phyloP scores from a whole-genome alignment of 2,329 filamentous ascomycete species.

The Orbilia javanica region DNA sequence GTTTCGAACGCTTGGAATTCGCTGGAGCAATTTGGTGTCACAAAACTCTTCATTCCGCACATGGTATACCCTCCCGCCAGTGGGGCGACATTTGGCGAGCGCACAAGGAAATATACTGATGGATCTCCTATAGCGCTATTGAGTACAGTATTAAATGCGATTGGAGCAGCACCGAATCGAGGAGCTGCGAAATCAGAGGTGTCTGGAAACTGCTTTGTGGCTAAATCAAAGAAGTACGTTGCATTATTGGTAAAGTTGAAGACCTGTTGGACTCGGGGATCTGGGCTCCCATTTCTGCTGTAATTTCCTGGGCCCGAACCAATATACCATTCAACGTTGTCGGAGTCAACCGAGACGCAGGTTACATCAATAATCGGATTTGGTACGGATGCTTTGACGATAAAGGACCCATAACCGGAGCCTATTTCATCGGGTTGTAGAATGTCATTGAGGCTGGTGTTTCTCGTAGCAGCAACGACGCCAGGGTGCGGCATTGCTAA shows the following conservation, averaged over 20 bases:
- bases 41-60: slow-evolving; percentile 75
- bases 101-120: slow-evolving; percentile 33
- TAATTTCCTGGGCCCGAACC: neutral
- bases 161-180: slow-evolving; percentile 21
- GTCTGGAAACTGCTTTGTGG: neutral
- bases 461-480: slow-evolving; percentile 75
- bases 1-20: slow-evolving; percentile 52
- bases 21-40: slow-evolving; percentile 74
- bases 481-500: slow-evolving; percentile 81
- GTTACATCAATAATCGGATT: slow-evolving; percentile 79
- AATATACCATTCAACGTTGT: slow-evolving; percentile 69
- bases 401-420: slow-evolving; percentile 76
- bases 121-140: neutral
- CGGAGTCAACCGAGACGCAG: slow-evolving; percentile 74
- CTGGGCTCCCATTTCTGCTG: slow-evolving; percentile 13
- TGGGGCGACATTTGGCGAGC: neutral
- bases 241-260: slow-evolving; percentile 65
- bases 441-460: slow-evolving; percentile 74
- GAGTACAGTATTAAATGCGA: slow-evolving; percentile 28
- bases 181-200: slow-evolving; percentile 23
- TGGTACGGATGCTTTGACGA: slow-evolving; percentile 76
- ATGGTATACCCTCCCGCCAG: slow-evolving; percentile 67
- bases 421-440: slow-evolving; percentile 76
- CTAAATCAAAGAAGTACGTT: slow-evolving; percentile 62
- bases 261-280: slow-evolving; percentile 21